phyloP scores from a whole-genome alignment of 1,284 basidiomycete genomes.

The Moesziomyces globuligerus region DNA sequence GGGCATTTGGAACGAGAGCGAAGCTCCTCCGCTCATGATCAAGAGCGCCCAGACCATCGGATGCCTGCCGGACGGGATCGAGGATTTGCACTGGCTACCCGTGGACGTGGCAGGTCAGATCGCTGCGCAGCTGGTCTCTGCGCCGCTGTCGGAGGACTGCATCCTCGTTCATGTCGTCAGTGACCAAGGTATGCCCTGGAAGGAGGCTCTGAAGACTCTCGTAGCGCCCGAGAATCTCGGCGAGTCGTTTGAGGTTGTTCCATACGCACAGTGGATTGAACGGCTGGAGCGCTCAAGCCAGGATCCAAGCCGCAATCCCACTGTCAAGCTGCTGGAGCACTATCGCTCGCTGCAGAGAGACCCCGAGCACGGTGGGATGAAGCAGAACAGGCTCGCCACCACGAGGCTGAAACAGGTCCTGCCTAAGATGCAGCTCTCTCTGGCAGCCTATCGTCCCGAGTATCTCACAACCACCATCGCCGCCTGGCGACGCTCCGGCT shows the following conservation, averaged over 20 bases:
- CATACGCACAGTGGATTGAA: slow-evolving; percentile 73
- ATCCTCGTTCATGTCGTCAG: slow-evolving; percentile 34
- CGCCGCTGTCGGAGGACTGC: slow-evolving; percentile 4
- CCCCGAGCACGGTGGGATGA: not conserved
- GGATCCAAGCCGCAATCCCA: slow-evolving; percentile 71
- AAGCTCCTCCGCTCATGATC: slow-evolving; percentile 70
- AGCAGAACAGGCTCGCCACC: slow-evolving; percentile 20
- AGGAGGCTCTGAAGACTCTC: slow-evolving; percentile 75
- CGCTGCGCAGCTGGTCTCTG: slow-evolving; percentile 71
- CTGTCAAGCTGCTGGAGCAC: slow-evolving; percentile 71
- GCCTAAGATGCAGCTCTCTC: slow-evolving; percentile 1
- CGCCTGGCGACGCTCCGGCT: slow-evolving; percentile 27
- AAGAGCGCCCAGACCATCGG: slow-evolving; percentile 70
- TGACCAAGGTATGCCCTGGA: slow-evolving; percentile 61
- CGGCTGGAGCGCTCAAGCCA: slow-evolving; percentile 69
- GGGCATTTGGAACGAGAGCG: slow-evolving; percentile 75
- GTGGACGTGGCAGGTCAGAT: slow-evolving; percentile 72
- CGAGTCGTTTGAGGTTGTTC: slow-evolving; percentile 80
- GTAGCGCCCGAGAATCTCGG: slow-evolving; percentile 70
- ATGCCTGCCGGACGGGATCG: slow-evolving; percentile 70
- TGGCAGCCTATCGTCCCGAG: slow-evolving; percentile 20
- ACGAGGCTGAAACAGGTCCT: slow-evolving; percentile 8
- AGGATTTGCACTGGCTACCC: slow-evolving; percentile 73
- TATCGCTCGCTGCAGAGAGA: slow-evolving; percentile 67
- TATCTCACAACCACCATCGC: slow-evolving; percentile 20